These are phyloP conservation scores for Akanthomyces dipterigenus DNA, from an alignment of 2,329 filamentous ascomycete species.

Conservation along the genomic window DNA sequence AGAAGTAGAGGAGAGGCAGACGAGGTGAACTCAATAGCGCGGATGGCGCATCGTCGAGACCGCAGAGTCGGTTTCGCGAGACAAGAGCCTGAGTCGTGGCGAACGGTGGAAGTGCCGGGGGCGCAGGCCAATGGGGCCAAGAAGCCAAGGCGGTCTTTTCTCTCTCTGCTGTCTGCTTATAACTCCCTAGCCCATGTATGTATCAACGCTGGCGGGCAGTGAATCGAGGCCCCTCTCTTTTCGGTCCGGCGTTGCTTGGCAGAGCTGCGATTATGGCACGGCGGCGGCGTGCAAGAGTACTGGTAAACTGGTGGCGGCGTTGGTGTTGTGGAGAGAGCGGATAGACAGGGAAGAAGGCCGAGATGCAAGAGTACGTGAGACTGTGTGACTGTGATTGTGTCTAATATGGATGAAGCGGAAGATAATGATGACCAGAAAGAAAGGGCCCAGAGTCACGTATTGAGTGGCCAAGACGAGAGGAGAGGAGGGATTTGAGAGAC, in stretches of 20 bases:
- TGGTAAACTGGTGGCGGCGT: neutral
- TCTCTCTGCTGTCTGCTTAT: neutral
- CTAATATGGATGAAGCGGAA: too few relatives aligned
- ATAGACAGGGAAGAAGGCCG: neutral
- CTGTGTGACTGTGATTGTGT: too few relatives aligned
- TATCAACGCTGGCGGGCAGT: neutral
- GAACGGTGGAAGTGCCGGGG: constrained; percentile 5
- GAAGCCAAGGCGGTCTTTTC: neutral
- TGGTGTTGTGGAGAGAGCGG: neutral
- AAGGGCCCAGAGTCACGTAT: too few relatives aligned
- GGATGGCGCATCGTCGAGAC: constrained; percentile 8
- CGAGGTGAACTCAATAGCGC: constrained; percentile 4
- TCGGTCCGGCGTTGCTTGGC: neutral
- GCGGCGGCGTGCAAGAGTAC: too few relatives aligned
- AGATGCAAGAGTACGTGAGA: neutral
- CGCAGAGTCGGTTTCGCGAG: neutral
- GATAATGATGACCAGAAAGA: too few relatives aligned
- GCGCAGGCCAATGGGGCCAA: constrained; percentile 2
- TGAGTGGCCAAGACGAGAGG: neutral
- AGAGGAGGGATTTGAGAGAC: neutral
- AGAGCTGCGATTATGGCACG: neutral
- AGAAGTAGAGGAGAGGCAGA: neutral
- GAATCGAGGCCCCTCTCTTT: constrained; percentile 1
- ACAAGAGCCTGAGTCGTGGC: constrained; percentile 4
- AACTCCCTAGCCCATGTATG: neutral